phyloP scores from a whole-genome alignment of 176 grass and related monocot genomes.

The bread wheat (Triticum aestivum) region IWGSC_CS_RefSeq_v2.1 NC_057800.1:533024705-533025204 shows the following conservation, averaged over 20 bases:
- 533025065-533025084: conserved; percentile 95
- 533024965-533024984: conserved; percentile 1
- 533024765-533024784: conserved; percentile 98
- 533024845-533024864: conserved; percentile 11
- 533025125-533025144: conserved; percentile 55
- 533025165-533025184: not conserved
- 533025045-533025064: conserved; percentile 75
- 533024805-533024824: conserved; percentile 92
- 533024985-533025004: conserved; percentile 30
- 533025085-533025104: conserved; percentile 95
- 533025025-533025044: conserved; percentile 64
- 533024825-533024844: conserved; percentile 26
- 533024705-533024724: conserved; percentile 57
- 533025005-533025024: not conserved
- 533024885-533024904: conserved; percentile 9
- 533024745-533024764: conserved; percentile 42
- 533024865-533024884: not conserved
- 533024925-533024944: not conserved
- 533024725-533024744: conserved; percentile 19
- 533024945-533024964: not conserved
- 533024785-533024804: conserved; percentile 84
- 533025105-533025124: conserved; percentile 97
- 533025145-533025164: conserved; percentile 23
- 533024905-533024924: not conserved
- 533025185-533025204: conserved; percentile 37